These are phyloP conservation scores for Backusella westeae DNA, from an alignment of 192 early-diverging fungal species.

Conservation along the genomic window DNA sequence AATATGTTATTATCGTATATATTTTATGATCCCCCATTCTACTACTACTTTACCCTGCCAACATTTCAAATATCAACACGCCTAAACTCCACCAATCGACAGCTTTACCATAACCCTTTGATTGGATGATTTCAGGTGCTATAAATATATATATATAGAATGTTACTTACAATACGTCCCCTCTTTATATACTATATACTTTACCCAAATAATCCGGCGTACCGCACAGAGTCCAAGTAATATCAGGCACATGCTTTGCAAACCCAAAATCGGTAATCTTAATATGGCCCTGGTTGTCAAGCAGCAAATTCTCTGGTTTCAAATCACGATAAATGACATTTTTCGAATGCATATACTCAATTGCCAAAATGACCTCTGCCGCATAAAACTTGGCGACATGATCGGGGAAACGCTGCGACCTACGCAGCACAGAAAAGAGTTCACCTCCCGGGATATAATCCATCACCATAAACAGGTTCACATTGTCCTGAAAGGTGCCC, in stretches of 20 bases:
- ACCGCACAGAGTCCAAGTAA: constrained; percentile 86
- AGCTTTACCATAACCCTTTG: constrained; percentile 88
- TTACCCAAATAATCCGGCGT: constrained; percentile 70
- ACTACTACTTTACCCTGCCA: constrained; percentile 64
- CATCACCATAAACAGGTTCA: constrained; percentile 95
- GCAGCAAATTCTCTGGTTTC: constrained; percentile 77
- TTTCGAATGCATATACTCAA: constrained; percentile 80
- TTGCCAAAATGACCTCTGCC: constrained; percentile 68
- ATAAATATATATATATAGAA: neutral
- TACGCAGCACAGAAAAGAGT: constrained; percentile 75
- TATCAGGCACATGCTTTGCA: constrained; percentile 80
- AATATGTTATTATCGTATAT: constrained; percentile 2
- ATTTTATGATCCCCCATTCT: neutral
- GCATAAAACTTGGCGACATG: constrained; percentile 75
- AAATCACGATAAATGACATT: constrained; percentile 79
- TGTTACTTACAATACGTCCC: neutral
- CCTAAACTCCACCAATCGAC: constrained; percentile 98
- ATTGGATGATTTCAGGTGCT: constrained; percentile 89
- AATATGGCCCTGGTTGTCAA: constrained; percentile 76
- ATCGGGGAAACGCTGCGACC: constrained; percentile 73
- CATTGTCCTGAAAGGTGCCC: constrained; percentile 92
- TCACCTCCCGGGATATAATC: constrained; percentile 97
- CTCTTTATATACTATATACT: neutral
- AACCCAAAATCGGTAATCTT: constrained; percentile 89
- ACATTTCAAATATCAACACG: constrained; percentile 93